Percentiles rank a stretch among this genome's conserved stretches.
phyloP scores from a whole-genome alignment of 2,329 filamentous ascomycete species.

The Penicillium sp. region DNA sequence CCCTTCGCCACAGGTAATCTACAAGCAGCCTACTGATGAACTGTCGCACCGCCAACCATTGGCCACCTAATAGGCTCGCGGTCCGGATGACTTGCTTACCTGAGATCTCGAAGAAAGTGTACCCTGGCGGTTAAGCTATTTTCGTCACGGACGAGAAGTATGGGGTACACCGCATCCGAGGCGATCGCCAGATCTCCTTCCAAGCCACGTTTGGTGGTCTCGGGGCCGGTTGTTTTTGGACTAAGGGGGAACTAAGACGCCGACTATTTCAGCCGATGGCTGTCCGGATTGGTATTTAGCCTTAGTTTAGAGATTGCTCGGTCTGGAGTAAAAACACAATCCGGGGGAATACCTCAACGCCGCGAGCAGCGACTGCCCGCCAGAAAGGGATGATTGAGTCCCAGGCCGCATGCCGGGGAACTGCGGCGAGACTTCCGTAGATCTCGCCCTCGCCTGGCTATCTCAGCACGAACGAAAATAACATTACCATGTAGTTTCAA shows the following conservation, averaged over 20 bases:
- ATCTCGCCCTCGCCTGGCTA: constrained; percentile 7
- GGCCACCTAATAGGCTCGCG: constrained; percentile 13
- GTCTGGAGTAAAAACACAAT: not conserved
- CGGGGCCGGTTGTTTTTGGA: not conserved
- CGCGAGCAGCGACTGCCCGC: constrained; percentile 20
- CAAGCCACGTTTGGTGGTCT: constrained; percentile 13
- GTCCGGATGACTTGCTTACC: constrained; percentile 30
- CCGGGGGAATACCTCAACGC: constrained; percentile 7
- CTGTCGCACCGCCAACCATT: constrained; percentile 22
- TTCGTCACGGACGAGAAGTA: constrained; percentile 27
- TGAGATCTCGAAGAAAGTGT: constrained; percentile 1
- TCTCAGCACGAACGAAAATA: not conserved
- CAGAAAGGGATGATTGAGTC: constrained; percentile 26
- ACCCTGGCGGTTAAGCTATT: constrained; percentile 25
- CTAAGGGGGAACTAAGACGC: not conserved
- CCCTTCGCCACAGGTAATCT: constrained; percentile 1
- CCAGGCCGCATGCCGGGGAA: constrained; percentile 33
- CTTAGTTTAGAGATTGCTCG: not conserved
- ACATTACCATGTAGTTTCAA: not conserved
- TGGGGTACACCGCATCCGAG: constrained; percentile 12
- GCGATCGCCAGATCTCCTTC: constrained; percentile 6
- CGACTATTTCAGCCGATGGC: not conserved
- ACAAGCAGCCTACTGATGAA: constrained; percentile 22
- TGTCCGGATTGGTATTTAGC: not conserved
- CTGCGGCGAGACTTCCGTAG: constrained; percentile 24